phyloP scores from a whole-genome alignment of 345 rosid species.

The Dipteronia sinensis region DNA sequence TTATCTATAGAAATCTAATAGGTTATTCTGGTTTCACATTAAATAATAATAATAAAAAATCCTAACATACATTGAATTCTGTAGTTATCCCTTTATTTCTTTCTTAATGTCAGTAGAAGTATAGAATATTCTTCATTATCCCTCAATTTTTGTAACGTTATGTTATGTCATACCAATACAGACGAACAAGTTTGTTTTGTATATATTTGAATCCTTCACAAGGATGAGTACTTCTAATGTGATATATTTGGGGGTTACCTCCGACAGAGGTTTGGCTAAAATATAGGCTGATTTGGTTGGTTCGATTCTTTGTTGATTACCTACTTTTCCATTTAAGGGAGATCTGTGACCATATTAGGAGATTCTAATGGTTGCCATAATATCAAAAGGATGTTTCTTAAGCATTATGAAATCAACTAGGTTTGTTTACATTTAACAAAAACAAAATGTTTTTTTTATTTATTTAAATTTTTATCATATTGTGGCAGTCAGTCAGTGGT shows the following conservation, averaged over 20 bases:
- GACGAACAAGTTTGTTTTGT: conserved; percentile 7
- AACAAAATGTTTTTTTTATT: background rate
- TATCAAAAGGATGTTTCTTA: background rate
- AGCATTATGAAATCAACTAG: background rate
- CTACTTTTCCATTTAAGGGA: background rate
- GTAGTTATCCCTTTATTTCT: background rate
- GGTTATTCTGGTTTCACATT: conserved; percentile 7
- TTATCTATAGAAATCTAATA: conserved; percentile 3
- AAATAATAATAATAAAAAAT: background rate
- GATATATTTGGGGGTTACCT: background rate
- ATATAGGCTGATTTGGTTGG: background rate
- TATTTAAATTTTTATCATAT: no score
- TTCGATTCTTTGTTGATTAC: background rate
- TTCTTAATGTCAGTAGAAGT: background rate
- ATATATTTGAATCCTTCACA: background rate
- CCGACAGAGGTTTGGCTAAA: background rate
- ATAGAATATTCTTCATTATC: conserved; percentile 3
- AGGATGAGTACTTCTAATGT: background rate
- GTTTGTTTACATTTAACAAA: background rate
- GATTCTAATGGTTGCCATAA: background rate
- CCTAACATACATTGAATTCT: background rate
- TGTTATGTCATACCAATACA: conserved; percentile 7
- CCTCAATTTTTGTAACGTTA: background rate
- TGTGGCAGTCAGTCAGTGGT: background rate
- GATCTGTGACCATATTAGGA: background rate